These are phyloP conservation scores for Penicillium sp. DNA, from an alignment of 2,329 filamentous ascomycete species.

Conservation along the genomic window DNA sequence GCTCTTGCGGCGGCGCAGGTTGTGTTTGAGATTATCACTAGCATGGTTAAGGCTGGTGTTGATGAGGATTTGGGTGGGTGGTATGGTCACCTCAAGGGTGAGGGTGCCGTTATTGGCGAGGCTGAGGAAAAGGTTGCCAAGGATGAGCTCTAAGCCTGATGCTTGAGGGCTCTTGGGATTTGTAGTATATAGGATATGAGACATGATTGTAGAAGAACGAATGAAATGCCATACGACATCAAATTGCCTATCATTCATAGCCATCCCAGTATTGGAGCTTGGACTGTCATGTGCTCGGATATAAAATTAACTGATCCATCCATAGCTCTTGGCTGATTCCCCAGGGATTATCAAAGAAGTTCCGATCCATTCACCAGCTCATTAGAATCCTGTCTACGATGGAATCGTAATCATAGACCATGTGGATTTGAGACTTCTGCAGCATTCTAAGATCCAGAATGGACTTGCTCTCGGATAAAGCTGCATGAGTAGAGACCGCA, in stretches of 20 bases:
- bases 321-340: not conserved
- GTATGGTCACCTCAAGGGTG: constrained; percentile 33
- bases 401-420: constrained; percentile 8
- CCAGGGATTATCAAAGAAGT: not conserved
- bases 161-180: not conserved
- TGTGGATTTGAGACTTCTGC: constrained; percentile 12
- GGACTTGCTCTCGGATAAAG: constrained; percentile 3
- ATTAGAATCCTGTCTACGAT: not conserved
- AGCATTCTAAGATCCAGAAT: constrained; percentile 14
- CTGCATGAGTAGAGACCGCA: constrained; percentile 3
- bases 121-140: constrained; percentile 16
- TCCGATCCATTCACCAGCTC: not conserved
- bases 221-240: constrained; percentile 9
- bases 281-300: not conserved
- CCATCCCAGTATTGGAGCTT: not conserved
- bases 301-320: not conserved
- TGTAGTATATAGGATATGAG: constrained; percentile 9
- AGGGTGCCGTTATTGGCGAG: constrained; percentile 18
- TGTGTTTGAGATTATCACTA: constrained; percentile 76
- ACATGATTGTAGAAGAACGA: constrained; percentile 19
- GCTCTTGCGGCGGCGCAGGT: constrained; percentile 78
- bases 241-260: not conserved
- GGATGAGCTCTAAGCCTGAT: constrained; percentile 25
- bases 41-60: constrained; percentile 45
- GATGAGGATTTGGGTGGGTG: constrained; percentile 38